A percentile compares a stretch with the other conserved stretches of the same genome.
Evolutionary conservation across 306 rosid species (phyloP).

Genomic region (Lablab purpureus): DNA sequence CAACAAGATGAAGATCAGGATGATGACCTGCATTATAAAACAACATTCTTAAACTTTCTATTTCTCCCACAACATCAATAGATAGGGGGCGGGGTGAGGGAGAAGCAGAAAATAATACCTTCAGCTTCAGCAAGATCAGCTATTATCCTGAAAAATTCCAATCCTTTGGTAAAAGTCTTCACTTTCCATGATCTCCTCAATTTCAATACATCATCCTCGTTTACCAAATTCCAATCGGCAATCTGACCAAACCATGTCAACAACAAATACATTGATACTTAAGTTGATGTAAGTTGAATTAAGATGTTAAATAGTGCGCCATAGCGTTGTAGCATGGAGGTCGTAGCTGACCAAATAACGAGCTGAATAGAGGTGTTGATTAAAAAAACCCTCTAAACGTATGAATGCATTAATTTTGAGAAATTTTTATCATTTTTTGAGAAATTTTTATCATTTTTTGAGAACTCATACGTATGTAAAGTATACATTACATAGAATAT

Average conservation of each 20-base stretch:
- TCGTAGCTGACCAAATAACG: no score
- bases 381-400: neutral
- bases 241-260: constrained; percentile 54
- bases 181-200: constrained; percentile 75
- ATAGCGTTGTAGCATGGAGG: neutral
- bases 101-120: constrained; percentile 49
- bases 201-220: constrained; percentile 68
- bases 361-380: neutral
- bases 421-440: neutral
- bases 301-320: neutral
- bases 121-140: constrained; percentile 88
- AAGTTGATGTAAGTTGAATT: constrained; percentile 3
- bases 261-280: neutral
- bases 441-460: neutral
- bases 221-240: constrained; percentile 70
- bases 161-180: constrained; percentile 81
- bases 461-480: neutral
- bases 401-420: neutral
- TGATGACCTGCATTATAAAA: constrained; percentile 71
- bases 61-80: constrained; percentile 12
- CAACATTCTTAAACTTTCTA: constrained; percentile 1
- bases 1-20: constrained; percentile 97
- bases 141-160: constrained; percentile 73
- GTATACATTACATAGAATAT: neutral
- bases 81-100: neutral